Percentiles rank a stretch among this genome's conserved stretches.
These are phyloP conservation scores for Nicotiana tabacum DNA, from an alignment of 257 asterid genomes.

Conservation along the genomic window DNA sequence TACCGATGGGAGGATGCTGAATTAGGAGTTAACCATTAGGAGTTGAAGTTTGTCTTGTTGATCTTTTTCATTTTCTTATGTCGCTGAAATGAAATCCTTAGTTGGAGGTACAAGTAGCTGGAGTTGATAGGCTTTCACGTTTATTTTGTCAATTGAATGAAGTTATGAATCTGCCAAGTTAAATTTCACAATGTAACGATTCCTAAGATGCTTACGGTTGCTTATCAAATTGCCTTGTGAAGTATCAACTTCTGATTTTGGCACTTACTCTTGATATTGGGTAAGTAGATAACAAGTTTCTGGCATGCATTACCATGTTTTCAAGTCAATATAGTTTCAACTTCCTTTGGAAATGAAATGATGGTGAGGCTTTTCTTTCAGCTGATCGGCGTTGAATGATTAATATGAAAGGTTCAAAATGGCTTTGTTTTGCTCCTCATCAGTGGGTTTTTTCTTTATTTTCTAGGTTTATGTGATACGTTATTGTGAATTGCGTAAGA, in stretches of 20 bases:
- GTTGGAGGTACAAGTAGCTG: not conserved
- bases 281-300: not conserved
- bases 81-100: not conserved
- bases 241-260: not conserved
- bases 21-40: not conserved
- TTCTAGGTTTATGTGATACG: not conserved
- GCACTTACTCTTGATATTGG: not conserved
- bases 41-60: not conserved
- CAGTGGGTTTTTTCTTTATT: not conserved
- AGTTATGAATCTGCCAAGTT: not conserved
- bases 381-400: not conserved
- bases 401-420: not conserved
- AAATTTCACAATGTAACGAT: not conserved
- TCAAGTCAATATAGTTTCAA: not conserved
- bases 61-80: not conserved
- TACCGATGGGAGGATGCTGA: not conserved
- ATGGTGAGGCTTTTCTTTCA: not conserved
- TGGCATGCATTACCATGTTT: not conserved
- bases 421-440: not conserved
- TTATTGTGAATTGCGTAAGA: not conserved
- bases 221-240: not conserved
- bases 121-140: not conserved
- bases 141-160: not conserved
- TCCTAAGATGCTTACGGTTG: not conserved
- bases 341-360: constrained; percentile 1